Evolutionary conservation across 1,284 basidiomycete species (phyloP), one percentile per base, ranked within the genome.

Genomic region (Rhodotorula sp.): DNA sequence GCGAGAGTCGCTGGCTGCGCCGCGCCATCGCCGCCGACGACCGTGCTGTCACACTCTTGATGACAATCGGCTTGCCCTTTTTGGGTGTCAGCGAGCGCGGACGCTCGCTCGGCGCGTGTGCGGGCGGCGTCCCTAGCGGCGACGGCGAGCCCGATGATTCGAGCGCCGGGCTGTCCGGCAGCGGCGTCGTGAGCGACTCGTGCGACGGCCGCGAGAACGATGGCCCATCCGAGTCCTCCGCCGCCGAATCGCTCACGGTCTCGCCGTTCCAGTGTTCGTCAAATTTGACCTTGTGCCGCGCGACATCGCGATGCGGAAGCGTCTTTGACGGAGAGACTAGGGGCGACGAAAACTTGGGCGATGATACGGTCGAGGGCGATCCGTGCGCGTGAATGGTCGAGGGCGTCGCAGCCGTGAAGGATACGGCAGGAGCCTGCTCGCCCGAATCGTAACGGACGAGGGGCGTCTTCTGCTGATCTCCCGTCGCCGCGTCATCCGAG

Each of bases 41-140:
- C 4, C 64, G 64, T 10, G 55, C 56, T 8, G 64, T 58, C 13
- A 58, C 54, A n/a, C 56, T 50, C 60, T 61, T 56, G 53, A 70
- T 70, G 6, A 66, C 58, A 37, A 70, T 70, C 7, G 68, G 68
- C 53, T 61, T 65, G 58, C 62, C 61, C 39, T 57, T 39, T n/a
- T 7, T 25, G 27, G 50, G 25, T 36, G 51, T 9, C 8, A 41
- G 1, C 32, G 51, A 44, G 39, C 25, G 27, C 39, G 37, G 22
- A 21, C 37, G 51, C 22, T 46, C 41, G n/a, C n/a, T 36, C 15
- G 36, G 19, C 25, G 32, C 19, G 29, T n/a, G 54, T 9, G 15
- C n/a, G 36, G 36, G 29, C 55, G 53, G n/a, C 34, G 53, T 22
- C 5, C 27, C 8, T 25, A 8, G 27, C 12, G 27, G 48, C 9